These are phyloP conservation scores for Nasturtium officinale DNA, from an alignment of 345 rosid genomes.

Conservation along the genomic window DNA sequence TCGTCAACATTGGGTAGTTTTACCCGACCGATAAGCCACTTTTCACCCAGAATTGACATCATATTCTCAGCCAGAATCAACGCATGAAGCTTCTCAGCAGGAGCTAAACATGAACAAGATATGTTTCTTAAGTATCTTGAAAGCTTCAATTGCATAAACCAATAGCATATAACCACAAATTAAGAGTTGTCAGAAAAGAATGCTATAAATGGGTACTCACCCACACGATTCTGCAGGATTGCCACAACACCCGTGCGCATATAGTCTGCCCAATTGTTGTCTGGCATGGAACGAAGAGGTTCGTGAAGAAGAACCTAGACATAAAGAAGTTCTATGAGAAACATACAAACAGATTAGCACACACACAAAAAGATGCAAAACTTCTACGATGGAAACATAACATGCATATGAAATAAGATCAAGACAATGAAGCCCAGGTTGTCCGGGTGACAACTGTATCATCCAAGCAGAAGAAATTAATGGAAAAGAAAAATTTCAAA, in stretches of 20 bases:
- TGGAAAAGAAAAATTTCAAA: not conserved
- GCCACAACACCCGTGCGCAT: conserved; percentile 70
- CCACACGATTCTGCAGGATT: conserved; percentile 85
- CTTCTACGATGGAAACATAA: not conserved
- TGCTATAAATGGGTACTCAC: conserved; percentile 46
- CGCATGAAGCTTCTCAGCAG: conserved; percentile 78
- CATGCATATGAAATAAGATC: not conserved
- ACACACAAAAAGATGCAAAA: not conserved
- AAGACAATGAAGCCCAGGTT: conserved; percentile 8
- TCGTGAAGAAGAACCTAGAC: conserved; percentile 61
- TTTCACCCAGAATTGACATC: conserved; percentile 65
- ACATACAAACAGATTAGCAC: conserved; percentile 5
- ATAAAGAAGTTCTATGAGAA: conserved; percentile 19
- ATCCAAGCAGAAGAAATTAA: conserved; percentile 8
- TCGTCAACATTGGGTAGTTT: conserved; percentile 57
- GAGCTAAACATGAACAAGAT: conserved; percentile 57
- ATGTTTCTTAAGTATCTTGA: conserved; percentile 20
- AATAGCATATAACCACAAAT: not conserved
- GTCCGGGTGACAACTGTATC: conserved; percentile 7
- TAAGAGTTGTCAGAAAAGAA: conserved; percentile 1
- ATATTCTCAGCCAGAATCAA: conserved; percentile 79
- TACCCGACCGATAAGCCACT: conserved; percentile 67
- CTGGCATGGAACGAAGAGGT: conserved; percentile 53
- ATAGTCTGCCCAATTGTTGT: conserved; percentile 61
- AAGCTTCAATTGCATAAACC: conserved; percentile 34